Percentiles rank a stretch among this genome's conserved stretches.
Evolutionary conservation across 192 early-diverging fungal genomes (phyloP).

Genomic region (Coemansia sp.): DNA sequence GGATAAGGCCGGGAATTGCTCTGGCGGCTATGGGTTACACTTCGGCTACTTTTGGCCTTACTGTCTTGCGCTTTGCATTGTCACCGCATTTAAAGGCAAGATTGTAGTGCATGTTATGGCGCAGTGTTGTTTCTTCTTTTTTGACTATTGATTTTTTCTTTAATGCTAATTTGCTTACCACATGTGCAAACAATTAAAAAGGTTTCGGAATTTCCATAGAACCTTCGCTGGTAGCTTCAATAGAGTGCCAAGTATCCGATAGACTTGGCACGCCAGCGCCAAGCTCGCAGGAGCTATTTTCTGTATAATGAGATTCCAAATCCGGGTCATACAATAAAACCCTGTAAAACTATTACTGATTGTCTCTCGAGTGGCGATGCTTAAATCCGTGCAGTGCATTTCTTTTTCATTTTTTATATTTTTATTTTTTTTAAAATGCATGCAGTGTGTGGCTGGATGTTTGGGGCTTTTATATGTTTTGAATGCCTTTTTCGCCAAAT

Average conservation of each 20-base stretch:
- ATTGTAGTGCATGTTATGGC: constrained; percentile 6
- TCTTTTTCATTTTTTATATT: neutral
- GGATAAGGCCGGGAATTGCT: constrained; percentile 35
- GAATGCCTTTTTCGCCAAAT: neutral
- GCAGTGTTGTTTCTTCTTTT: neutral
- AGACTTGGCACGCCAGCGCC: neutral
- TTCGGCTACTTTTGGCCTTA: constrained; percentile 36
- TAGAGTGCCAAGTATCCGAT: constrained; percentile 1
- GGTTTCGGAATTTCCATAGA: constrained; percentile 6
- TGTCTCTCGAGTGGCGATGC: constrained; percentile 13
- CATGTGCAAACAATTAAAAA: constrained; percentile 2
- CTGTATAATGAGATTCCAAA: neutral
- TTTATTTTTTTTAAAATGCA: neutral
- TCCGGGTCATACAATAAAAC: constrained; percentile 10
- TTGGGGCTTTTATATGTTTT: constrained; percentile 3
- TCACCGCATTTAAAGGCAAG: constrained; percentile 46
- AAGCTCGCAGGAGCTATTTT: neutral
- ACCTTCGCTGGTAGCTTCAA: neutral
- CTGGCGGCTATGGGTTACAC: constrained; percentile 38
- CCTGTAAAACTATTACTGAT: neutral
- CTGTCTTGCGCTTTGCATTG: constrained; percentile 44
- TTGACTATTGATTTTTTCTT: constrained; percentile 6
- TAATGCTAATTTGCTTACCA: constrained; percentile 7
- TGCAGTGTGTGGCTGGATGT: constrained; percentile 5
- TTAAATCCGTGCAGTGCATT: constrained; percentile 3